Evolutionary conservation across 768 basidiomycete species (phyloP), one percentile per base, ranked within the genome.

Genomic region (Lyophyllum atratum): DNA sequence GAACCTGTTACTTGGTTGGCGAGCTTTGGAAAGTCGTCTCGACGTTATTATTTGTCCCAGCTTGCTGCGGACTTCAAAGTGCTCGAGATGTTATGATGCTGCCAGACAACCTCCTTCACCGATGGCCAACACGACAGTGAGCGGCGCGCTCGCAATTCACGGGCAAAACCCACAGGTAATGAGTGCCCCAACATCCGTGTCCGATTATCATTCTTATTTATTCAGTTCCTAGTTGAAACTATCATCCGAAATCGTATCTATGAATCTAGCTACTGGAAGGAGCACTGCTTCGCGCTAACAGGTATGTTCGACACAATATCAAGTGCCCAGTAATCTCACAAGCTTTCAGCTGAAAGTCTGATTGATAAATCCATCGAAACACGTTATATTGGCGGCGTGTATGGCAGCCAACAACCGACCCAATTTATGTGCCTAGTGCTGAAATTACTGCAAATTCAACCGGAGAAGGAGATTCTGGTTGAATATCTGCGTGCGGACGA

Each of bases 401-500:
- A 95, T 74, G 91, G 89, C 59, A 98, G 98, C 72, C 93, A 97
- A 64, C 84, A 88, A 45, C 97, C 97, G 0, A 98, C 95, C 3
- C 89, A 94, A 68, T 99, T 96, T 73, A 75, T 98, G 48, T 95
- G 91, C 67, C 80, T 99, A 40, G 84, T 95, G 47, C 78, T 98
- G 64, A 99, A 99, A 71, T 81, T 99, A 49, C 80, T 99, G 43
- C 96, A 98, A 74, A 87, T 99, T 49, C 97, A 98, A 69, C 97
- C 97, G 3, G 93, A 98, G 74, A 96, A 95, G 71, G 97, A 98
- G 74, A 98, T 99, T 52, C 70, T 98, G 49, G 77, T 98, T 1
- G 97, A 98, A 68, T 99, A 99, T 69, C 77, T 99, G 22, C 84
- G 87, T 53, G 97, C 94, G 7, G 97, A 98, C 58, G 97, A 99